These are phyloP conservation scores for Naegleria fowleri DNA, from an alignment of 208 protist genomes.

Conservation along the genomic window DNA sequence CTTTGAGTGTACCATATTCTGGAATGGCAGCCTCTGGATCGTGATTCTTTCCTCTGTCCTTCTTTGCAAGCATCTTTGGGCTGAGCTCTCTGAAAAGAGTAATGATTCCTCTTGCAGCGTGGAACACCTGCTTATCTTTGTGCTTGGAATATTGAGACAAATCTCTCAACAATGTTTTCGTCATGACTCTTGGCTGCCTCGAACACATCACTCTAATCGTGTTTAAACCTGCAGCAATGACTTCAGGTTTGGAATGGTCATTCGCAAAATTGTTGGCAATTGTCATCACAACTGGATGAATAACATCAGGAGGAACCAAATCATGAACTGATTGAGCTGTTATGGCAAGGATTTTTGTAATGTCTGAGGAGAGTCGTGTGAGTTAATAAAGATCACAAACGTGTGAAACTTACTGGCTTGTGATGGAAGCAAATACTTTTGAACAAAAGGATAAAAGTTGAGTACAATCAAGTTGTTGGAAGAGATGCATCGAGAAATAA, in stretches of 20 bases:
- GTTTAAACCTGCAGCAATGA: conserved; percentile 90
- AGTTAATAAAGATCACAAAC: conserved; percentile 22
- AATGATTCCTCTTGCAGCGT: conserved; percentile 86
- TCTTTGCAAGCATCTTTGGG: conserved; percentile 85
- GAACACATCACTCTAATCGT: conserved; percentile 90
- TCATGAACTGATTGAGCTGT: conserved; percentile 86
- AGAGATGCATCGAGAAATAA: conserved; percentile 85
- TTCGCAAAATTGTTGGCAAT: conserved; percentile 93
- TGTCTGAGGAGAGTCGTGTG: conserved; percentile 56
- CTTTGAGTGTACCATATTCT: not conserved
- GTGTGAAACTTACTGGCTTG: conserved; percentile 61
- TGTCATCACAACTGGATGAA: conserved; percentile 79
- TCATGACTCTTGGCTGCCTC: conserved; percentile 88
- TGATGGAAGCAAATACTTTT: conserved; percentile 90
- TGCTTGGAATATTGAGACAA: conserved; percentile 80
- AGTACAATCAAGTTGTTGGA: conserved; percentile 89
- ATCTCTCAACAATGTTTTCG: conserved; percentile 79
- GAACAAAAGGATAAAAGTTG: conserved; percentile 90
- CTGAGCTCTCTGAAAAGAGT: conserved; percentile 85
- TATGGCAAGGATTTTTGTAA: conserved; percentile 87
- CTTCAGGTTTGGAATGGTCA: conserved; percentile 78
- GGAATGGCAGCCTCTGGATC: not conserved
- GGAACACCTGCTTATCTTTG: conserved; percentile 89
- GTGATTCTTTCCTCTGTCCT: conserved; percentile 63
- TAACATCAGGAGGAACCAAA: conserved; percentile 80